Percentiles rank a stretch among this genome's conserved stretches.
Evolutionary conservation across 768 basidiomycete species (phyloP).

Genomic region (Boletellus emodensis): DNA sequence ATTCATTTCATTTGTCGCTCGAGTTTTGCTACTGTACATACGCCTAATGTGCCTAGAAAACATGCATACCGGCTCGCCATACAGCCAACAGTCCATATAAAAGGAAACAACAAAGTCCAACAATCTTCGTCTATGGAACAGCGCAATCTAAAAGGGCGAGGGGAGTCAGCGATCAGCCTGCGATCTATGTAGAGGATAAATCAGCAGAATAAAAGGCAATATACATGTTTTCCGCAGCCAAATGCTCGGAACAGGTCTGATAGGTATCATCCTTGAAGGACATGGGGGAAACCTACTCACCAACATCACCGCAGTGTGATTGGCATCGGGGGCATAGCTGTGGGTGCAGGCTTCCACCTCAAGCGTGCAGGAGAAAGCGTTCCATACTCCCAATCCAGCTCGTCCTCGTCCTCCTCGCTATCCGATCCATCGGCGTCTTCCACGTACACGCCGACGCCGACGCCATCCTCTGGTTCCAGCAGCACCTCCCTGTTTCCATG

Average conservation of each 20-base stretch:
- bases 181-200: not conserved
- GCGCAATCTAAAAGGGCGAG: too few relatives aligned
- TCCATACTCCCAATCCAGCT: conserved; percentile 59
- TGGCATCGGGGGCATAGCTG: conserved; percentile 52
- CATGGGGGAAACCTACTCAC: conserved; percentile 22
- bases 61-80: not conserved
- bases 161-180: conserved; percentile 8
- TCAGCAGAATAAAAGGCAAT: conserved; percentile 58
- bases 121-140: too few relatives aligned
- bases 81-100: not conserved
- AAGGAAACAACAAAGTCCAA: too few relatives aligned
- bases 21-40: too few relatives aligned
- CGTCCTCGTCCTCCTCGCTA: conserved; percentile 25
- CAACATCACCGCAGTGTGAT: conserved; percentile 19
- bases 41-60: too few relatives aligned
- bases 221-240: conserved; percentile 57
- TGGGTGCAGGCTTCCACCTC: conserved; percentile 50
- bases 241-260: conserved; percentile 78
- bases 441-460: conserved; percentile 75
- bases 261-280: conserved; percentile 53
- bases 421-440: conserved; percentile 59
- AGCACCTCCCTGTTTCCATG: conserved; percentile 48
- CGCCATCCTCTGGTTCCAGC: conserved; percentile 62
- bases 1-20: too few relatives aligned
- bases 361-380: conserved; percentile 42